Percentiles rank a stretch among this genome's conserved stretches.
These are phyloP conservation scores for Rhytidiadelphus loreus DNA, from an alignment of 225 moss, liverwort and hornwort genomes.

Conservation along the genomic window DNA sequence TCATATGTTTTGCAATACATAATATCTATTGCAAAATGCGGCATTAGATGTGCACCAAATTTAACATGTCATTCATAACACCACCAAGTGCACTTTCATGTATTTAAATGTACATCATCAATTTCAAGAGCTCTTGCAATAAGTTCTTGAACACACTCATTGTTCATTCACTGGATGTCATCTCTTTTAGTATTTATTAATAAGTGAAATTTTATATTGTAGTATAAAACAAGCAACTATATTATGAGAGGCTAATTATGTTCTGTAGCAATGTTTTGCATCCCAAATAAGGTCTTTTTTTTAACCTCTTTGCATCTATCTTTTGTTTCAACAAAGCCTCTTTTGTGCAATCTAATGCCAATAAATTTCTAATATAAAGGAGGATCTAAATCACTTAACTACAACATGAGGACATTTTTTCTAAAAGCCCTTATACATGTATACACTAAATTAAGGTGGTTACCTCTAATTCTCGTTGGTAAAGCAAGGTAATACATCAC, in stretches of 20 bases:
- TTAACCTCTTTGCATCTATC: neutral
- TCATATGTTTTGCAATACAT: neutral
- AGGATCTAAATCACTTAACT: neutral
- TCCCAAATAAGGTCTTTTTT: accelerated
- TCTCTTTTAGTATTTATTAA: neutral
- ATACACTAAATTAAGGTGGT: neutral
- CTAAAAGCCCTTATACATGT: too few species aligned
- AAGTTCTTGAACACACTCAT: neutral
- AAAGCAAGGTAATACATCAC: neutral
- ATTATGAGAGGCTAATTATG: accelerated
- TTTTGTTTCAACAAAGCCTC: neutral
- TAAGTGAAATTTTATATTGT: neutral
- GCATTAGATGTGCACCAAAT: neutral
- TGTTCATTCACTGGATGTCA: neutral
- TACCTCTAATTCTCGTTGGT: neutral
- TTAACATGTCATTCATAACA: neutral
- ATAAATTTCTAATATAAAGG: neutral
- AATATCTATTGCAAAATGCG: neutral
- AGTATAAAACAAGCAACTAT: neutral
- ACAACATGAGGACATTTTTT: neutral
- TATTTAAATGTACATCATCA: neutral
- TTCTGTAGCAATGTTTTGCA: neutral
- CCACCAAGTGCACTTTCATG: neutral
- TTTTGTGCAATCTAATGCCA: neutral
- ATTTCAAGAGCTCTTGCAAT: neutral